Base-by-base conservation (phyloP, 352 stramenopile genomes). In the Phytophthora pini region DNA sequence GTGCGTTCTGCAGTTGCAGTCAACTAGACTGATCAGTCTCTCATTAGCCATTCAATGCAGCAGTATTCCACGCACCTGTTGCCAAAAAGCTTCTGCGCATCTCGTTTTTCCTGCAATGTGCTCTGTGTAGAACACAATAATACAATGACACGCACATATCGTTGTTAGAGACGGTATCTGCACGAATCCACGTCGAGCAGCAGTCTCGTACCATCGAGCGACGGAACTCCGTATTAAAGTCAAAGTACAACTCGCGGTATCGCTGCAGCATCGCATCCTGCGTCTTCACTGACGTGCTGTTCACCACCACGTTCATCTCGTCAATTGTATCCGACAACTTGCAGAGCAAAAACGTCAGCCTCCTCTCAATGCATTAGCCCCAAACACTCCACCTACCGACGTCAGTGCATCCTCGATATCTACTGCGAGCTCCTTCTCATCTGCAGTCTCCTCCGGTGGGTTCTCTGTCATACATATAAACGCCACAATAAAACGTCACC, bases 161-260 rank as follows among this genome's bases (percentile, higher is more conserved):
- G 27, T 11, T 41, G 36, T 47, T 56, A 58, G 47, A 22, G 43
- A 49, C 3, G 10, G 5, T 17, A 32, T 27, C 43, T 36, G 38
- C n/a, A 10, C 17, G 27, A 29, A 55, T 46, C 22, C 32, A 36
- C 31, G 10, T 36, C 31, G 31, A 51, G 9, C 27, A 51, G 12
- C 32, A 54, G 31, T 36, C 31, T 44, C 67, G 49, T 59, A 95
- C 88, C 80, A 92, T 90, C 0, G 87, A 92, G 26, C 87, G 83
- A 69, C 97, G 88, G 70, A 98, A 99, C 72, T 99, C 94, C 22
- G 88, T 95, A 36, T 93, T 96, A 36, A 97, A 97, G 77, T 99
- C 95, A 63, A 98, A 98, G 45, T 98, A 88, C 52, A 98, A 89
- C 75, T 98, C 95, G 26, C 95, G 88, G 74, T 99, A 99, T 41